Evolutionary conservation across 2,329 filamentous ascomycete species (phyloP), one percentile per base, ranked within the genome.

Genomic region (Cercospora berteroae): DNA sequence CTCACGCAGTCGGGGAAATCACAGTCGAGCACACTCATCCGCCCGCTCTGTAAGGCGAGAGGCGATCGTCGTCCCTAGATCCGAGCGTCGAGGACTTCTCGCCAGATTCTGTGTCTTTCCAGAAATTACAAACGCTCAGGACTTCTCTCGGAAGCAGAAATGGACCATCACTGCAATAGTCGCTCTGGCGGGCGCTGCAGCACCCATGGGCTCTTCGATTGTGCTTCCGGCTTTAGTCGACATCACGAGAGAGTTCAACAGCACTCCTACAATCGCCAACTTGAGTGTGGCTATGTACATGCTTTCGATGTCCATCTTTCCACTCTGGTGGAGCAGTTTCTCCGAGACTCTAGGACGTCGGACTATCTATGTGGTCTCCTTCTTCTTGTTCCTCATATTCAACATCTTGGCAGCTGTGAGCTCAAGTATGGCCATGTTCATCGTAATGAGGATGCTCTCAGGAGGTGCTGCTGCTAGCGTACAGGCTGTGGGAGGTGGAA

Each of bases 321-420:
- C 92, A 0, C 83, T 96, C 0, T 95, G 92, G 92, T 95, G 91
- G 91, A 92, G 90, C 0, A 89, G 89, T 1, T 93, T 95, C 74
- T 92, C 90, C 8, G 92, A 95, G 73, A 80, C 80, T 4, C 75
- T 84, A 0, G 92, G 92, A 12, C 87, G 92, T 48, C 87, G 92
- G 23, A 89, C 88, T n/a, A 90, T 96, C 72, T 95, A 94, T 76
- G 79, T 96, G 33, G 80, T 86, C 36, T 93, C 90, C 0, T 95
- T 95, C 77, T 77, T 83, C 23, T 81, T 94, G 13, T 94, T 92
- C 74, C 81, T 89, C 63, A 69, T 94, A 44, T 94, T 91, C 80
- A 89, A 88, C 61, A 80, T 90, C 16, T 81, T 92, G 48, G 88
- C 87, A 61, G 92, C 91, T 16, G 78, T 93, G 29, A 90, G 88